Evolutionary conservation across 2,329 filamentous ascomycete genomes (phyloP), one percentile per base, ranked within the genome.

Genomic region (Metarhizium humberi): DNA sequence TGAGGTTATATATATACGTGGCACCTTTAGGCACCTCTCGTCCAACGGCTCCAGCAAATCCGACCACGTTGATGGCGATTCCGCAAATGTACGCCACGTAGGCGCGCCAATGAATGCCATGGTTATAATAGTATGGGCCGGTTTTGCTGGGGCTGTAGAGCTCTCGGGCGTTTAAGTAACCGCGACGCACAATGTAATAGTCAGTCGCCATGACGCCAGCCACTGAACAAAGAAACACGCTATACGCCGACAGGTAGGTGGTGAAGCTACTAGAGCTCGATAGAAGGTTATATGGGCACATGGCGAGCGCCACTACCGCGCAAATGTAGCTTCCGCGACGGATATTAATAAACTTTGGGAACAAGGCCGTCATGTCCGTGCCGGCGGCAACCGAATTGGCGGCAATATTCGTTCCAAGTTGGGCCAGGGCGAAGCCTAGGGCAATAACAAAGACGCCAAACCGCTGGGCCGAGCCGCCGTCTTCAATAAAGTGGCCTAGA

Each of bases 171-270:
- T 91, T 82, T 2, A 94, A 76, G 68, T 91, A 95, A 4, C 92
- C 92, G 57, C 80, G 84, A 56, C 92, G 87, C 4, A 96, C 88
- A 55, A 87, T 59, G 71, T 95, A 96, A 75, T 96, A 96, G 70
- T 96, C 92, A 62, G 78, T 81, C 57, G 91, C 76, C 74, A 96
- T 94, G 60, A 95, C 90, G 16, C 92, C 92, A 0, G 90, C 91
- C 59, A 96, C 95, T 47, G 88, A 90, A 57, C 88, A 92, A n/a
- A 96, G 79, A 72, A 96, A 96, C 55, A 96, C 90, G 3, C 88
- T 91, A 75, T 96, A 96, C 1, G 92, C 87, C 0, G 88, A 94
- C 1, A 96, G 82, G 67, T 96, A 96, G 3, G 89, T 94, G 1
- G 89, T 94, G 75, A 96, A 96, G 71, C 86, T 85, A 75, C 92